Evolutionary conservation across 768 basidiomycete species (phyloP).

Genomic region (Coprinellus micaceus): DNA sequence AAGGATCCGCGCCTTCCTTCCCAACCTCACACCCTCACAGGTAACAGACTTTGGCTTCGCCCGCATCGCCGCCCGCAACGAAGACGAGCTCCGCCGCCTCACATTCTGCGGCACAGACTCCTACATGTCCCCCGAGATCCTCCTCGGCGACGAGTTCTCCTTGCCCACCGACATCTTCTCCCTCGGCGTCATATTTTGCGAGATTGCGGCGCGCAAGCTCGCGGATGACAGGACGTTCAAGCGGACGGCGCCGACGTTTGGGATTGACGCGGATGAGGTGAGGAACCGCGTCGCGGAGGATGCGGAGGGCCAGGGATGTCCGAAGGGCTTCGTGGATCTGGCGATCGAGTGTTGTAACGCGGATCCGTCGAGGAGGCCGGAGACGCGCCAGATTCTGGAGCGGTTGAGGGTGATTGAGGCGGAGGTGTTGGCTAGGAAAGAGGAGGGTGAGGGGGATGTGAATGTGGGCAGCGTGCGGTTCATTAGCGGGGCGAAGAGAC

Average conservation of each 20-base stretch:
- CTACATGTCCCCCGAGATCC: conserved; percentile 97
- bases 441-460: conserved; percentile 55
- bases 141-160: conserved; percentile 88
- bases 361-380: conserved; percentile 68
- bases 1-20: too few relatives aligned
- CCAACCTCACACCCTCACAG: too few relatives aligned
- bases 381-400: conserved; percentile 74
- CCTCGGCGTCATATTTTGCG: conserved; percentile 88
- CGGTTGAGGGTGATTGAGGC: conserved; percentile 77
- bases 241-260: conserved; percentile 75
- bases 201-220: conserved; percentile 80
- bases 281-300: too few relatives aligned
- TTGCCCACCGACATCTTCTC: conserved; percentile 94
- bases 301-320: conserved; percentile 74
- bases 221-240: conserved; percentile 81
- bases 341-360: conserved; percentile 72
- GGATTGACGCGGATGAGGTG: conserved; percentile 74
- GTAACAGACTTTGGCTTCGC: conserved; percentile 98
- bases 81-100: conserved; percentile 81
- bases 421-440: conserved; percentile 65
- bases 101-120: conserved; percentile 90
- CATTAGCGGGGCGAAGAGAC: conserved; percentile 64
- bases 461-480: conserved; percentile 87
- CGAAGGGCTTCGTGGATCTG: conserved; percentile 70
- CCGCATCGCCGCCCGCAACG: conserved; percentile 87